Conservation (phyloP, 2,329 filamentous ascomycete genomes). For the Calonectria pteridis region DNA sequence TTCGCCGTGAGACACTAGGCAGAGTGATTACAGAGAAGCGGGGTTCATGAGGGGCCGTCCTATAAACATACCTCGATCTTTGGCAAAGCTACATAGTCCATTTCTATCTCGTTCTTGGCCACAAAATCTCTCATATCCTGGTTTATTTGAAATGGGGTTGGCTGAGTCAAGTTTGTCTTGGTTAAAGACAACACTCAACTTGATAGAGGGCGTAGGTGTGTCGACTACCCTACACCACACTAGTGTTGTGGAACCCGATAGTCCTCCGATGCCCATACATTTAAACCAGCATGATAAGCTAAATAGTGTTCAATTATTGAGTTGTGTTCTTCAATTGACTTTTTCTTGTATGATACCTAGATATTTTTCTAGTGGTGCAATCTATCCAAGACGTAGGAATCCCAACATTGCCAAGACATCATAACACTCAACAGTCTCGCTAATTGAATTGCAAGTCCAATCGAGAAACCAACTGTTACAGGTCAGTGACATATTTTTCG, state of each 20-base stretch:
- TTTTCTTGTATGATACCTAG: background rate
- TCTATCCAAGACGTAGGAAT: background rate
- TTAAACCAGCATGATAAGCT: too few species aligned
- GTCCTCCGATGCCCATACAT: background rate
- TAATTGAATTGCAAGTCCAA: background rate
- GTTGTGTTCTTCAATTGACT: background rate
- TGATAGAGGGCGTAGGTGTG: background rate
- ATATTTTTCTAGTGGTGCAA: background rate
- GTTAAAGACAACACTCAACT: too few species aligned
- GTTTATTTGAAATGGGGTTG: background rate
- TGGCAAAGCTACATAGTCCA: conserved; percentile 64
- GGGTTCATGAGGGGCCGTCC: background rate
- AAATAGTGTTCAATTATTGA: background rate
- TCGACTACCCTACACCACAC: conserved; percentile 13
- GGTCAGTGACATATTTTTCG: background rate
- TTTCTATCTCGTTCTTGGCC: conserved; percentile 17
- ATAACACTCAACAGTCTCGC: background rate
- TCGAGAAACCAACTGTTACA: background rate
- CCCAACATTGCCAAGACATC: background rate
- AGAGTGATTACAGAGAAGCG: background rate
- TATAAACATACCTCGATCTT: conserved; percentile 64
- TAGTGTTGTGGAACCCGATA: too few species aligned
- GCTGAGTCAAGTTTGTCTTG: background rate
- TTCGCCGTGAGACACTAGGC: background rate
- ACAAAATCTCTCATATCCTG: background rate